A percentile compares a stretch with the other conserved stretches of the same genome.
Conservation (phyloP, 1,139 yeast species). For the Torulaspora pretoriensis region DNA sequence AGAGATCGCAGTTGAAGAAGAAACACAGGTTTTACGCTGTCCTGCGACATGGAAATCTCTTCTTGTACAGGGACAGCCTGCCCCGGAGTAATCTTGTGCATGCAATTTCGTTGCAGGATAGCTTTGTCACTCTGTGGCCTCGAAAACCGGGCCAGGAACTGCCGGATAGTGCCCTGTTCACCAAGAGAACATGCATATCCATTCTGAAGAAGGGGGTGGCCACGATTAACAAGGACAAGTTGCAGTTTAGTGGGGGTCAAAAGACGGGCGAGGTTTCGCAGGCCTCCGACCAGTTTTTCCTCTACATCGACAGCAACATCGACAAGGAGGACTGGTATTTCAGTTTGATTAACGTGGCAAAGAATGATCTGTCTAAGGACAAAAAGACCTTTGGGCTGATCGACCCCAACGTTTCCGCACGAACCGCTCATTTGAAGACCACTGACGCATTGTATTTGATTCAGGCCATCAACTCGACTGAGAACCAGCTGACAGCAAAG, state of each 20-base stretch:
- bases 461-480: constrained; percentile 73
- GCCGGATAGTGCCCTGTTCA: constrained; percentile 71
- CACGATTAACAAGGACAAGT: constrained; percentile 19
- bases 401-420: constrained; percentile 58
- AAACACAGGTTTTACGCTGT: constrained; percentile 66
- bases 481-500: constrained; percentile 75
- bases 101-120: constrained; percentile 70
- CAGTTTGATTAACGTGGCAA: constrained; percentile 72
- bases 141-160: constrained; percentile 42
- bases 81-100: constrained; percentile 56
- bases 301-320: constrained; percentile 70
- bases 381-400: constrained; percentile 9
- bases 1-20: constrained; percentile 33
- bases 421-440: constrained; percentile 67
- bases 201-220: constrained; percentile 45
- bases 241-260: constrained; percentile 29
- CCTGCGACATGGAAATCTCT: constrained; percentile 78
- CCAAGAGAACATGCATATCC: constrained; percentile 75
- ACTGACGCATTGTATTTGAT: constrained; percentile 68
- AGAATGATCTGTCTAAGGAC: constrained; percentile 31
- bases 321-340: constrained; percentile 94
- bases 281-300: constrained; percentile 44
- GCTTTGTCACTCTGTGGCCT: constrained; percentile 84
- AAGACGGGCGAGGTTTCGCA: constrained; percentile 9
- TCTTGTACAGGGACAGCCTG: constrained; percentile 65